Conservation (phyloP, 331 rosid genomes). For the Stylosanthes scabra region DNA sequence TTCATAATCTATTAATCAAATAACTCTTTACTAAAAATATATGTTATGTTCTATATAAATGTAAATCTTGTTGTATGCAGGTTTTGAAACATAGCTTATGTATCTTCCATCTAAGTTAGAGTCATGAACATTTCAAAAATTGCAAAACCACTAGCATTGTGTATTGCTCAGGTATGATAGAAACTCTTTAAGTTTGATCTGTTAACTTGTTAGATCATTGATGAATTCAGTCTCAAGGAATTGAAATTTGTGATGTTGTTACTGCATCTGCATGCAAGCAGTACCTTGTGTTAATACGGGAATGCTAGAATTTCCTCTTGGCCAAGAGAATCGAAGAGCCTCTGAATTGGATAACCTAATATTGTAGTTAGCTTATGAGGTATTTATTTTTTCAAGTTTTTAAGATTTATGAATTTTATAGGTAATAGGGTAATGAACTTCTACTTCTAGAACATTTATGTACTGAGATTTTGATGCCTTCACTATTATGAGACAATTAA, state of each 20-base stretch:
- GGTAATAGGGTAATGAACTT: constrained; percentile 21
- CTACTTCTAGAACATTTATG: background rate
- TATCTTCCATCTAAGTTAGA: constrained; percentile 16
- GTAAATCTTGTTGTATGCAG: constrained; percentile 14
- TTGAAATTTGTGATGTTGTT: constrained; percentile 32
- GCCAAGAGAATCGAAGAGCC: constrained; percentile 21
- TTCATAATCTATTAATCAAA: constrained; percentile 10
- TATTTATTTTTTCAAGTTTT: background rate
- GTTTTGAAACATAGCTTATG: constrained; percentile 26
- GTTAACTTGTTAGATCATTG: constrained; percentile 31
- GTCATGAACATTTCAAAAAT: background rate
- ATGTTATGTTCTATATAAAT: constrained; percentile 18
- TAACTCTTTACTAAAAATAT: background rate
- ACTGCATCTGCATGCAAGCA: constrained; percentile 22
- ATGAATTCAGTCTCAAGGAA: constrained; percentile 1
- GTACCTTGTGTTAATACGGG: constrained; percentile 21
- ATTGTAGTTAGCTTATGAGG: constrained; percentile 19
- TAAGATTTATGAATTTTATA: background rate
- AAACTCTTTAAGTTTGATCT: constrained; percentile 7
- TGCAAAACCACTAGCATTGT: constrained; percentile 11
- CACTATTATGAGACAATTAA: constrained; percentile 18
- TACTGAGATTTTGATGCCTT: constrained; percentile 6
- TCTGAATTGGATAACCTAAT: constrained; percentile 29
- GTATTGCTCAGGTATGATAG: constrained; percentile 9
- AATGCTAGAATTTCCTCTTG: constrained; percentile 9